Percentiles rank a stretch among this genome's conserved stretches.
phyloP scores from a whole-genome alignment of 2,329 filamentous ascomycete species.

The Ceratocystis variospora region DNA sequence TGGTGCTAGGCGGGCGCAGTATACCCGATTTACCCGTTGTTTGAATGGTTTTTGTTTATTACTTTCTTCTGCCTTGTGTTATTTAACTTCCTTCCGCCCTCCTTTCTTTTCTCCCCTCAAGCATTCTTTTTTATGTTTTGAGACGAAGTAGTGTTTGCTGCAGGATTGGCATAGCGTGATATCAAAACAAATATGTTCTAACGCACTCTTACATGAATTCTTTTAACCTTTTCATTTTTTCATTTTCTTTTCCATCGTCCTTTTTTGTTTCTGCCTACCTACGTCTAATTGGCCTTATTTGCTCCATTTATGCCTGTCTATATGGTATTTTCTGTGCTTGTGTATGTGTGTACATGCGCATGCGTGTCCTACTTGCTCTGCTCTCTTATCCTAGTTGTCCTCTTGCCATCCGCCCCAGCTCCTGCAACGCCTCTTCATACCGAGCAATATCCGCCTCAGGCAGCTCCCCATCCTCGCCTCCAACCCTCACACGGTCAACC shows the following conservation, averaged over 20 bases:
- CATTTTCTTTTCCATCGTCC: neutral
- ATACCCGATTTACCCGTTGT: neutral
- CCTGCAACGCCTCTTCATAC: conserved; percentile 45
- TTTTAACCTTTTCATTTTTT: neutral
- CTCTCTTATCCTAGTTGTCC: neutral
- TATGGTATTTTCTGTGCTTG: neutral
- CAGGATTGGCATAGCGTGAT: conserved; percentile 1
- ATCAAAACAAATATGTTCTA: neutral
- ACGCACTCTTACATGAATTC: neutral
- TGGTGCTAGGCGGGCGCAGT: neutral
- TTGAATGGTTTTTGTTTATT: neutral
- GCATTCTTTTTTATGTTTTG: neutral
- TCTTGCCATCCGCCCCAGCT: conserved; percentile 47
- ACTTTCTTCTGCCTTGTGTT: conserved; percentile 3
- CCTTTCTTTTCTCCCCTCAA: neutral
- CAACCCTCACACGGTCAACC: conserved; percentile 35
- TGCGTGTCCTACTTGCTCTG: too few relatives aligned
- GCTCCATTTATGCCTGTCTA: neutral
- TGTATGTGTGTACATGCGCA: too few relatives aligned
- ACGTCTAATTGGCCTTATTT: neutral
- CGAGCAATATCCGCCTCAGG: conserved; percentile 32
- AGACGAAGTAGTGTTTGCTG: neutral
- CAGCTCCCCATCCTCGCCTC: conserved; percentile 30
- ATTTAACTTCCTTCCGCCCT: neutral
- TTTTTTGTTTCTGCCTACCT: neutral